Evolutionary conservation across 129 eudicot genomes (phyloP).

Genomic region (Escallonia herrerae): DNA sequence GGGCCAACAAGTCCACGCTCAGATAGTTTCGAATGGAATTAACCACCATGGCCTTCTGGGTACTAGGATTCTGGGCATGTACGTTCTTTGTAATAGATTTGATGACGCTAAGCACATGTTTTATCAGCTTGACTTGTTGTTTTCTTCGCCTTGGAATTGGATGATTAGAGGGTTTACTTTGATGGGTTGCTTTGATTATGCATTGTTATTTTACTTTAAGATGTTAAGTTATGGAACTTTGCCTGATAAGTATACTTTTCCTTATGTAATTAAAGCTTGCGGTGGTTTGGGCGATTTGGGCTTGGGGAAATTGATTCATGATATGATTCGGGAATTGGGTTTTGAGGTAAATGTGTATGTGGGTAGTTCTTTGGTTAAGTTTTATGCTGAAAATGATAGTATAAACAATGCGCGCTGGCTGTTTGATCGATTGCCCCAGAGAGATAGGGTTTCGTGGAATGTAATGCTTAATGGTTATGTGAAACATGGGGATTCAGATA

Average conservation of each 20-base stretch:
- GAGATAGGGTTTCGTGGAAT: constrained; percentile 80
- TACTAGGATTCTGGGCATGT: constrained; percentile 61
- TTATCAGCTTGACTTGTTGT: constrained; percentile 42
- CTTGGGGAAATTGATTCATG: constrained; percentile 44
- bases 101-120: constrained; percentile 49
- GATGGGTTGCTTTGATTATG: constrained; percentile 52
- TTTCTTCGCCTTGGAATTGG: constrained; percentile 94
- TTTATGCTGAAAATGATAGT: constrained; percentile 61
- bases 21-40: constrained; percentile 50
- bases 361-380: constrained; percentile 65
- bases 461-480: constrained; percentile 67
- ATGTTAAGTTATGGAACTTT: constrained; percentile 54
- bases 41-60: constrained; percentile 55
- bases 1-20: constrained; percentile 73
- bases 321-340: constrained; percentile 34
- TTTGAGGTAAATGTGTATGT: constrained; percentile 65
- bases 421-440: constrained; percentile 67
- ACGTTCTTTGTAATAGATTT: constrained; percentile 30
- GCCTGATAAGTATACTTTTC: constrained; percentile 79
- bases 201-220: constrained; percentile 57
- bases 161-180: constrained; percentile 72
- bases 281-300: constrained; percentile 42
- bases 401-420: constrained; percentile 44
- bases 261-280: constrained; percentile 74
- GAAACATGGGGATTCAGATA: constrained; percentile 29